These are phyloP conservation scores for Phoenix roebelenii DNA, from an alignment of 176 grass and related monocot species.

Conservation along the genomic window DNA sequence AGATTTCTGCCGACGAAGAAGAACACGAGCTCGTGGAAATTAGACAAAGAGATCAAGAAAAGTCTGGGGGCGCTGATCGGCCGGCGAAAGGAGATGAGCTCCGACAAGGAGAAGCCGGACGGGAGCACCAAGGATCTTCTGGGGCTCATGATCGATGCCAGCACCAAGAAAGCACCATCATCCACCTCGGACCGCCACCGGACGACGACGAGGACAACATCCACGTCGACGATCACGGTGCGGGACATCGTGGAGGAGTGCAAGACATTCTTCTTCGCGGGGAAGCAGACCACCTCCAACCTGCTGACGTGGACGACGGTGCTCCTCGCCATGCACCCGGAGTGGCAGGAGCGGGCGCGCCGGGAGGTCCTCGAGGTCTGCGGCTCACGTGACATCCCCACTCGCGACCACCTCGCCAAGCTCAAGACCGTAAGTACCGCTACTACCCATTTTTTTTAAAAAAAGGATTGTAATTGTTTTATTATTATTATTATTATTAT, in stretches of 20 bases:
- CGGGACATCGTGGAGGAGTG: constrained; percentile 95
- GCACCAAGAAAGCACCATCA: not conserved
- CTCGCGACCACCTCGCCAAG: constrained; percentile 72
- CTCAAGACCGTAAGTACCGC: constrained; percentile 63
- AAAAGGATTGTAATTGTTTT: too few species aligned
- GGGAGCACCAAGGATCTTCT: constrained; percentile 62
- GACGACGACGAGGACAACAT: too few species aligned
- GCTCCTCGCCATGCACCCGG: constrained; percentile 86
- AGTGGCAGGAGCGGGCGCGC: constrained; percentile 84
- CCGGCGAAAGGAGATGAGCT: constrained; percentile 35
- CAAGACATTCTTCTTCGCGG: constrained; percentile 96
- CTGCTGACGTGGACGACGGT: constrained; percentile 92
- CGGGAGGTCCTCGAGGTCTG: constrained; percentile 84
- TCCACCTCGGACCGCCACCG: too few species aligned
- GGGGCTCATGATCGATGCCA: constrained; percentile 69
- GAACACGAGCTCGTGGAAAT: constrained; percentile 90
- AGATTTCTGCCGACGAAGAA: constrained; percentile 97
- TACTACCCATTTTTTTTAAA: not conserved
- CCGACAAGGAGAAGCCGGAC: constrained; percentile 26
- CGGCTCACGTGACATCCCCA: constrained; percentile 42
- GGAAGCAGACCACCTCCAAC: constrained; percentile 95
- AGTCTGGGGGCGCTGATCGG: constrained; percentile 64
- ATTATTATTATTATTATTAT: too few species aligned
- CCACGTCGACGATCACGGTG: constrained; percentile 42
- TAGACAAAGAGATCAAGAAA: constrained; percentile 91